Base-by-base conservation (phyloP, 768 basidiomycete genomes). In the Mycena indigotica region DNA sequence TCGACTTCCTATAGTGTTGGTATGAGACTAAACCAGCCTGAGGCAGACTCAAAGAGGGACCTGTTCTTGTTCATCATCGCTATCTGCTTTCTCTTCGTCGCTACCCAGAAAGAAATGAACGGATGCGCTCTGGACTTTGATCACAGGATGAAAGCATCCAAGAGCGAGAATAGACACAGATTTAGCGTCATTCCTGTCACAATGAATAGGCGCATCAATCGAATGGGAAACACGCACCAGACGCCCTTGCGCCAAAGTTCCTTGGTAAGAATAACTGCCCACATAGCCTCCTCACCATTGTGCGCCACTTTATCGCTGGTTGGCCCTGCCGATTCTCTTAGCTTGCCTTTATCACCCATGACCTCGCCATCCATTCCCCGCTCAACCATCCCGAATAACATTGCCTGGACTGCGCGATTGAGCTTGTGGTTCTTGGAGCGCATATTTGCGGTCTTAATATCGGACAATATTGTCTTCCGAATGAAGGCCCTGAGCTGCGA, bases 341-440 rank as follows among this genome's bases (percentile, higher is more conserved):
- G 67, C 66, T 87, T 93, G 3, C 88, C 94, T 70, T 93, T 95
- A 77, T 95, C 87, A 12, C 93, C 91, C 16, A 86, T 69, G 16
- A 93, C 84, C 64, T 93, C 87, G 1, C 78, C 87, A 38, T 86
- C 84, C 88, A 94, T 91, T 13, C 94, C 95, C 35, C 89, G 85
- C 71, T 97, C 95, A 6, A 98, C 86, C 95, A 98, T 98, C 41
- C 85, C 84, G 70, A 98, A 98, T 28, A 98, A 79, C 83, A 98
- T 91, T 13, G 93, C 88, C 69, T 99, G 97, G 0, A 99, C 93
- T 21, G 94, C 89, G 32, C 93, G 85, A 69, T 99, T 99, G 25
- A 99, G 84, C 70, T 96, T 95, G 76, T 97, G 94, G 67, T 98
- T 97, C 70, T 91, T 93, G 38, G 88, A 80, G 53, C 85, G 87